Evolutionary conservation across 352 stramenopile genomes (phyloP), one percentile per base, ranked within the genome.

Genomic region (Phytopythium mirpurense): DNA sequence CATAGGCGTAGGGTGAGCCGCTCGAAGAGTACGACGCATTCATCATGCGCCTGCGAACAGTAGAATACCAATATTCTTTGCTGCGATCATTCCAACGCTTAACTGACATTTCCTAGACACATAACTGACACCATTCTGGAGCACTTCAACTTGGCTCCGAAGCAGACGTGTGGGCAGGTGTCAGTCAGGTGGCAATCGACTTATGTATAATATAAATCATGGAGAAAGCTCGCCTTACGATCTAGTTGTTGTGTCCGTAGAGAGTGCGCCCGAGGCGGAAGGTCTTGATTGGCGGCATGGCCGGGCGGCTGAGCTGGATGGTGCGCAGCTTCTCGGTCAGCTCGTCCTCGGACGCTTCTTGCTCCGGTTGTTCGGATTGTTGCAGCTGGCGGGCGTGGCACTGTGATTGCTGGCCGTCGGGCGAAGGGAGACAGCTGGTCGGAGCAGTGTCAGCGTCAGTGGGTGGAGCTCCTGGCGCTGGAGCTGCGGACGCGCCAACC

Each of bases 261-360:
- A 52, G n/a, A 29, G 46, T n/a, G 1, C 29, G 31, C n/a, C 60
- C 57, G 12, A 70, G 59, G 21, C 68, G 66, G 52, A 66, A 79
- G 38, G 59, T 54, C 65, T 83, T 86, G n/a, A 71, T 40, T 23
- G 70, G 72, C 43, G 66, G 72, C 37, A 88, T 63, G 45, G 67
- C 74, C n/a, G 74, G 78, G 6, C 70, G 70, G 48, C 66, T 75
- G 51, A 88, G 69, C 62, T 83, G 73, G 53, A 86, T 88, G 24
- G 73, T 86, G 51, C 64, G 65, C 23, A 88, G 74, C 60, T 86
- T 85, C 51, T 85, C 69, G 24, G 59, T 73, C 32, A 88, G 62
- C 23, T 84, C 74, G 27, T 88, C 74, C 40, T 86, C 74, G 14
- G 63, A 58, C 29, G 48, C 55, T n/a, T 83, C 57, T 21, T 53